These are phyloP conservation scores for Lodderomyces elongisporus DNA, from an alignment of 1,139 yeast species.

Conservation along the genomic window DNA sequence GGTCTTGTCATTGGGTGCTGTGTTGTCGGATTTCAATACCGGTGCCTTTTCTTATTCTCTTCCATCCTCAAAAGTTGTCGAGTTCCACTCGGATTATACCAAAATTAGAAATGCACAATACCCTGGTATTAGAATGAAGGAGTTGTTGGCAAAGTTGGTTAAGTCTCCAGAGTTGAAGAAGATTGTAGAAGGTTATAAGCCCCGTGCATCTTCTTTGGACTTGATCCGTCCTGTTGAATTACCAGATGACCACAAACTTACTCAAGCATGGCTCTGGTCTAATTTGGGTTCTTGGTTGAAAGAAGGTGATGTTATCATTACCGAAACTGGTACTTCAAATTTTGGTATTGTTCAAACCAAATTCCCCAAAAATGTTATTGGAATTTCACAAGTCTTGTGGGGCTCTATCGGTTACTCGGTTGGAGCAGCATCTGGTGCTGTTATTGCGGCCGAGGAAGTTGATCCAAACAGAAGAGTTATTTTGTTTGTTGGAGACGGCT, in stretches of 20 bases:
- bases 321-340: conserved; percentile 41
- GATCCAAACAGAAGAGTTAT: conserved; percentile 23
- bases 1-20: conserved; percentile 31
- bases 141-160: conserved; percentile 20
- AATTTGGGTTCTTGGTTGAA: conserved; percentile 28
- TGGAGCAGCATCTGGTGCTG: conserved; percentile 83
- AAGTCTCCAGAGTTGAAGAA: conserved; percentile 13
- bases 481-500: conserved; percentile 37
- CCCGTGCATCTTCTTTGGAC: conserved; percentile 11
- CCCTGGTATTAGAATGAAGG: conserved; percentile 36
- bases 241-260: conserved; percentile 14
- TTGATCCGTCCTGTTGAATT: conserved; percentile 14
- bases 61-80: conserved; percentile 32
- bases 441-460: conserved; percentile 44
- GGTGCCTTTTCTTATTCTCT: conserved; percentile 38
- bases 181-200: conserved; percentile 14
- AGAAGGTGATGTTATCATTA: conserved; percentile 32
- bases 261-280: conserved; percentile 36
- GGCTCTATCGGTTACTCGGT: conserved; percentile 88
- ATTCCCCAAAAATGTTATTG: conserved; percentile 31
- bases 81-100: conserved; percentile 37
- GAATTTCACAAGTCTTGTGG: conserved; percentile 50
- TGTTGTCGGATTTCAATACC: conserved; percentile 37
- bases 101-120: conserved; percentile 32
- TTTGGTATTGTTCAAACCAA: conserved; percentile 37